Conservation (phyloP, 2,329 filamentous ascomycete genomes). For the Ascochyta viciae-villosae region DNA sequence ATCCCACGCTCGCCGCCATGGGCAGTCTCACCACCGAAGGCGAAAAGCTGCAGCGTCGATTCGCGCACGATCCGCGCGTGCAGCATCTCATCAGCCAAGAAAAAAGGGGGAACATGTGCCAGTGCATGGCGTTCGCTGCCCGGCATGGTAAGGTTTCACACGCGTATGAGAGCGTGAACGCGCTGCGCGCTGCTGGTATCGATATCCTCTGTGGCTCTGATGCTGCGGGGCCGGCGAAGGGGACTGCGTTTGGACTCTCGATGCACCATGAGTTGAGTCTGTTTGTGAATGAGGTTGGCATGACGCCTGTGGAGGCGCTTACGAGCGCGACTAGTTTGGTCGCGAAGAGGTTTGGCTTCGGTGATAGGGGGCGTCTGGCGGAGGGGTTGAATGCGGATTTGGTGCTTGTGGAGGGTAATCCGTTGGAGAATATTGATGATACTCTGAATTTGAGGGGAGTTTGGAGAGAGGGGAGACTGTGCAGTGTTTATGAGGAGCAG, state of each 20-base stretch:
- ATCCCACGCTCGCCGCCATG: constrained; percentile 52
- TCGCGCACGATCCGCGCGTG: constrained; percentile 51
- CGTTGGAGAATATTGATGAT: constrained; percentile 50
- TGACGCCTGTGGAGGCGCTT: constrained; percentile 53
- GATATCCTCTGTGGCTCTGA: constrained; percentile 54
- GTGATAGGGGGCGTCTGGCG: constrained; percentile 51
- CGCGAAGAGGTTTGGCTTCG: constrained; percentile 51
- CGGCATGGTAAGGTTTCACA: constrained; percentile 46
- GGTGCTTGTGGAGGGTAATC: constrained; percentile 54
- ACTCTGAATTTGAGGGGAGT: constrained; percentile 53
- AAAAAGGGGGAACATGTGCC: constrained; percentile 48
- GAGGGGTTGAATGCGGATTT: constrained; percentile 53
- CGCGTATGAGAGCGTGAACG: constrained; percentile 52
- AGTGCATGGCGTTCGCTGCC: constrained; percentile 51
- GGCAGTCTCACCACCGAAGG: constrained; percentile 53
- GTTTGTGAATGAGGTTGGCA: constrained; percentile 52
- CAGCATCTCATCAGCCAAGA: constrained; percentile 43
- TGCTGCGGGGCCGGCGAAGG: constrained; percentile 52
- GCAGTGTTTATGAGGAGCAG: constrained; percentile 32
- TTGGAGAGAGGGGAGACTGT: constrained; percentile 51
- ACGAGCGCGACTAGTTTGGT: constrained; percentile 51
- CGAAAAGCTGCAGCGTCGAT: constrained; percentile 47
- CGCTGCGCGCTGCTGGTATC: constrained; percentile 50
- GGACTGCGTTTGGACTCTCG: constrained; percentile 54
- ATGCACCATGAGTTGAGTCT: constrained; percentile 53